Evolutionary conservation across 169 alveolate species (phyloP).

Genomic region (Ichthyophthirius multifiliis): DNA sequence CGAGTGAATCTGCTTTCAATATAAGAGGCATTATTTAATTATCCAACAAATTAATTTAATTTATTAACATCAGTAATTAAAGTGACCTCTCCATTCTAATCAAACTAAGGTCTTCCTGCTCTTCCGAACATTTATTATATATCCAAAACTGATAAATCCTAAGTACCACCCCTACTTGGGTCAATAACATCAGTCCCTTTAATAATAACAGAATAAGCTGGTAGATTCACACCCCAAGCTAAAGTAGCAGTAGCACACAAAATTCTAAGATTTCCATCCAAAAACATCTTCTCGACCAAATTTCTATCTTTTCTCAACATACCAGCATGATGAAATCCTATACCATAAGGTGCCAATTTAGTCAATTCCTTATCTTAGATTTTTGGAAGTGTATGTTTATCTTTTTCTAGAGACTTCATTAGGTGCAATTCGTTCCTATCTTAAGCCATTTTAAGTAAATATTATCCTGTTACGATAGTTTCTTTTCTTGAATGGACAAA

Average conservation of each 20-base stretch:
- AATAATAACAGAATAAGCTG: slow-evolving; percentile 86
- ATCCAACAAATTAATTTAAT: slow-evolving; percentile 61
- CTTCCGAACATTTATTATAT: slow-evolving; percentile 88
- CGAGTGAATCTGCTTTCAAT: slow-evolving; percentile 64
- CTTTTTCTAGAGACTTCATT: slow-evolving; percentile 10
- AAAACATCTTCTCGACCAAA: slow-evolving; percentile 76
- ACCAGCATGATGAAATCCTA: slow-evolving; percentile 90
- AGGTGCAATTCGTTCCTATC: slow-evolving; percentile 41
- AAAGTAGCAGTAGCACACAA: slow-evolving; percentile 83
- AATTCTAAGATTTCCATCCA: slow-evolving; percentile 75
- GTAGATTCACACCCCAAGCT: slow-evolving; percentile 93
- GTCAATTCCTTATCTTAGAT: neutral
- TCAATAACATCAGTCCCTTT: slow-evolving; percentile 87
- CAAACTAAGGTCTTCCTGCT: slow-evolving; percentile 90
- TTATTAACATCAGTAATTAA: slow-evolving; percentile 68
- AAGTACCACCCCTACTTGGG: slow-evolving; percentile 65
- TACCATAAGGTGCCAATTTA: slow-evolving; percentile 7
- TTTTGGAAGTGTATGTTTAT: neutral
- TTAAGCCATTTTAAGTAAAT: slow-evolving; percentile 54
- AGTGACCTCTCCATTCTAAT: slow-evolving; percentile 84
- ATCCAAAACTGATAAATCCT: slow-evolving; percentile 83
- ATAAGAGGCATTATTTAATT: slow-evolving; percentile 62
- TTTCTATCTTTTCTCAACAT: slow-evolving; percentile 84
- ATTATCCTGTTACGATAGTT: slow-evolving; percentile 71
- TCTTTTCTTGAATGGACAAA: slow-evolving; percentile 88